phyloP scores from a whole-genome alignment of 495 filamentous ascomycete species.

The Lasiosphaeris hirsuta region DNA sequence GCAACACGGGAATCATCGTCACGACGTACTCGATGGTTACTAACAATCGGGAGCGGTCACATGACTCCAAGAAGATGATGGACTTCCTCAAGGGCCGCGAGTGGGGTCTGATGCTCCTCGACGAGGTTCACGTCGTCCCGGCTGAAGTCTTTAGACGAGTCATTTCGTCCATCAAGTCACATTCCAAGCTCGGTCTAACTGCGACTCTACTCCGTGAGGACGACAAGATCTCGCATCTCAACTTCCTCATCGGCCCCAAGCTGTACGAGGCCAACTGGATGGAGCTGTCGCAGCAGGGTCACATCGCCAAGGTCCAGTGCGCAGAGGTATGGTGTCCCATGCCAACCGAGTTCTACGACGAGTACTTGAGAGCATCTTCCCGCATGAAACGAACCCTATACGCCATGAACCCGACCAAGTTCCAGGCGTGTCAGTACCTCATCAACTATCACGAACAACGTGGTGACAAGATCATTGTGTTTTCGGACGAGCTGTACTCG shows the following conservation, averaged over 20 bases:
- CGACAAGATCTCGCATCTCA: conserved; percentile 96
- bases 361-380: conserved; percentile 64
- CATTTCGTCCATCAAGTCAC: conserved; percentile 84
- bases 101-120: conserved; percentile 97
- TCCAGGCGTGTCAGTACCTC: conserved; percentile 93
- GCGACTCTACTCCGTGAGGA: conserved; percentile 94
- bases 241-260: conserved; percentile 96
- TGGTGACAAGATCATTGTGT: conserved; percentile 98
- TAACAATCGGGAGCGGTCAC: conserved; percentile 75
- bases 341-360: conserved; percentile 96
- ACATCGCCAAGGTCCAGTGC: conserved; percentile 96
- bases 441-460: conserved; percentile 97
- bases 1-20: conserved; percentile 91
- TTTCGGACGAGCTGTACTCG: conserved; percentile 97
- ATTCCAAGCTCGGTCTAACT: conserved; percentile 95
- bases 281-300: conserved; percentile 93
- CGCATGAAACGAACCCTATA: conserved; percentile 70
- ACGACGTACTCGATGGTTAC: conserved; percentile 99
- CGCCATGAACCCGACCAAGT: conserved; percentile 97
- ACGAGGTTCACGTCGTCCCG: conserved; percentile 98
- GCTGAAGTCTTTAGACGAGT: conserved; percentile 94
- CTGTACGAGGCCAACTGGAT: conserved; percentile 99
- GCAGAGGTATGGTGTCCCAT: conserved; percentile 99
- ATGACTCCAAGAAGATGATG: conserved; percentile 98
- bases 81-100: conserved; percentile 86